Percentiles rank a stretch among this genome's conserved stretches.
These are phyloP conservation scores for Porcisia hertigi DNA, from an alignment of 208 protist species.

Conservation along the genomic window DNA sequence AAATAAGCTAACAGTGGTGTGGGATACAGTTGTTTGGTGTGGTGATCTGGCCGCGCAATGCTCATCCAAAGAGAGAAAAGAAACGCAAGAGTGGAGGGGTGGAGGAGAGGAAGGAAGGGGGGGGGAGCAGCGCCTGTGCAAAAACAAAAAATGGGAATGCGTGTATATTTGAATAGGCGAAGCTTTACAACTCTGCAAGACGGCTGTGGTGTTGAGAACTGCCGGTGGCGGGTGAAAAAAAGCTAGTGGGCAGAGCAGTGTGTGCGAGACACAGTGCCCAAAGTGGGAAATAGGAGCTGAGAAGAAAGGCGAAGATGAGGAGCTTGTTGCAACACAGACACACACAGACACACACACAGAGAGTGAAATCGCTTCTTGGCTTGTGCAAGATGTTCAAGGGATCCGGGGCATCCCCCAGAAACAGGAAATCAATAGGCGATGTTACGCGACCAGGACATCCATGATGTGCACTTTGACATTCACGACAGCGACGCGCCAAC, in stretches of 20 bases:
- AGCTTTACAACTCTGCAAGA: background rate
- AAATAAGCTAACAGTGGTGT: background rate
- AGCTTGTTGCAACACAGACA: constrained; percentile 9
- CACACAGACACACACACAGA: too few relatives aligned
- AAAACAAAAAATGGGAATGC: too few relatives aligned
- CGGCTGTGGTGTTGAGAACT: background rate
- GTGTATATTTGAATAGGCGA: background rate
- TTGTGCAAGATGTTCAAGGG: background rate
- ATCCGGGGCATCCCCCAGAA: too few relatives aligned
- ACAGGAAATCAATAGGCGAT: background rate
- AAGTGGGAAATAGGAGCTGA: background rate
- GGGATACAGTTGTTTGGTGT: background rate
- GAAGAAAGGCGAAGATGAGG: background rate
- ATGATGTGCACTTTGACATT: background rate
- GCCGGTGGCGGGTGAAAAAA: background rate
- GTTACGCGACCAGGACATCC: too few relatives aligned
- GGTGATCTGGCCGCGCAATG: background rate
- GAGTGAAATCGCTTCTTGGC: too few relatives aligned
- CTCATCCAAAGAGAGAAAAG: background rate
- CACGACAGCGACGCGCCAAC: background rate
- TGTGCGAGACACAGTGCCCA: background rate
- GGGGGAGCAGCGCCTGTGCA: too few relatives aligned
- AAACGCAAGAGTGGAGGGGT: background rate
- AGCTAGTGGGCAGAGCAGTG: background rate
- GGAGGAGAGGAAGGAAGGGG: too few relatives aligned